Evolutionary conservation across 371 early-diverging fungal genomes (phyloP).

Genomic region (Blakeslea trispora): DNA sequence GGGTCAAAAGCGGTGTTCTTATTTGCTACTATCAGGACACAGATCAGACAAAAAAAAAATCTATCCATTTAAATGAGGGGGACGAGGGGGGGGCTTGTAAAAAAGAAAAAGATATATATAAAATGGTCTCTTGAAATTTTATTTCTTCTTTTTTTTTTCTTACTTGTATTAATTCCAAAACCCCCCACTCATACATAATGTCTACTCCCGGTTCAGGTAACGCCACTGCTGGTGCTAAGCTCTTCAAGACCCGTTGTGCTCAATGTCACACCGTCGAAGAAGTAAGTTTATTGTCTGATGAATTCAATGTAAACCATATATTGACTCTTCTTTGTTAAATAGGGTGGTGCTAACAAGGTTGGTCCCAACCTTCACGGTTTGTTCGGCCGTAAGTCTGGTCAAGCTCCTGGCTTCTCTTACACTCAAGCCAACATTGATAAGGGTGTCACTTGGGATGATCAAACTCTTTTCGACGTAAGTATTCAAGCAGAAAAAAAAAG

Average conservation of each 20-base stretch:
- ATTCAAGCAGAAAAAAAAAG: not conserved
- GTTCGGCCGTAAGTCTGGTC: constrained; percentile 89
- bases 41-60: too few relatives aligned
- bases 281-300: too few relatives aligned
- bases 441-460: constrained; percentile 85
- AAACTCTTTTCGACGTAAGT: constrained; percentile 74
- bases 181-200: constrained; percentile 31
- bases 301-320: too few relatives aligned
- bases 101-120: not conserved
- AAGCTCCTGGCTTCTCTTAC: constrained; percentile 88
- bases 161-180: constrained; percentile 11
- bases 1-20: not conserved
- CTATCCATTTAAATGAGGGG: not conserved
- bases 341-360: constrained; percentile 90
- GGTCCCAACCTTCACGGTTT: constrained; percentile 97
- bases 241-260: constrained; percentile 99
- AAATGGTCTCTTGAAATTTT: not conserved
- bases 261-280: constrained; percentile 97
- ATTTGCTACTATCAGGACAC: too few relatives aligned
- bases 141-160: constrained; percentile 14
- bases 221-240: constrained; percentile 87
- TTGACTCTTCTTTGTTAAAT: too few relatives aligned
- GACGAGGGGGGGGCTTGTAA: not conserved
- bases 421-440: constrained; percentile 92
- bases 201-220: constrained; percentile 42